Evolutionary conservation across 1,284 basidiomycete species (phyloP).

Genomic region (Boletellus deceptivus): DNA sequence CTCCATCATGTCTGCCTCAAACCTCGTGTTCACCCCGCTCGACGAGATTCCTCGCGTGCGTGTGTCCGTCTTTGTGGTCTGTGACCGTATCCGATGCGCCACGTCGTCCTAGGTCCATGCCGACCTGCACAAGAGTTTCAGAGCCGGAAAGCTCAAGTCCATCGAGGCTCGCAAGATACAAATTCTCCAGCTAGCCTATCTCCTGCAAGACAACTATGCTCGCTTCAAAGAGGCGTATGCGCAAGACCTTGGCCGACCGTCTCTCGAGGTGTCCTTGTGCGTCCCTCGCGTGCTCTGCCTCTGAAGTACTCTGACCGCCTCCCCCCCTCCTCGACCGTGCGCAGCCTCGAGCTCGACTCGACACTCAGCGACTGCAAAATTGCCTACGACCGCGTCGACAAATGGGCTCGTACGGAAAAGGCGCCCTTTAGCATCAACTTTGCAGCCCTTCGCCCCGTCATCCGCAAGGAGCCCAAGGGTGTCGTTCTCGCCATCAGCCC

Average conservation of each 20-base stretch:
- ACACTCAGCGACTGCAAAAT: conserved; percentile 60
- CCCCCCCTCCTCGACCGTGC: too few relatives aligned
- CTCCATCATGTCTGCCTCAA: too few relatives aligned
- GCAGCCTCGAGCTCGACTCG: conserved; percentile 55
- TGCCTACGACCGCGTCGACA: conserved; percentile 66
- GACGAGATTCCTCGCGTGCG: conserved; percentile 43
- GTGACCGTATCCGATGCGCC: too few relatives aligned
- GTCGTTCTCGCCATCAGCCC: conserved; percentile 65
- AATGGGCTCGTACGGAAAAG: conserved; percentile 73
- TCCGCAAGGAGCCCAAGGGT: conserved; percentile 78
- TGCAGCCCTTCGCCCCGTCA: conserved; percentile 55
- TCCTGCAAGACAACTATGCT: conserved; percentile 63
- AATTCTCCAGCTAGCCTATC: conserved; percentile 62
- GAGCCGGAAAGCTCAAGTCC: conserved; percentile 55
- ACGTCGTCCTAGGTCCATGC: conserved; percentile 46
- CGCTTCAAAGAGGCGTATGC: conserved; percentile 54
- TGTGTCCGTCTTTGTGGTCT: neutral
- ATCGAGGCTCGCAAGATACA: conserved; percentile 66
- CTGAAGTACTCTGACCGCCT: neutral
- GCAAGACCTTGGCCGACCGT: conserved; percentile 57
- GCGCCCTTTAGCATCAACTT: conserved; percentile 55
- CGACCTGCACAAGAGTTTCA: conserved; percentile 50
- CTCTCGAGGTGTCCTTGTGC: conserved; percentile 56
- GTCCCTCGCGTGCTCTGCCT: conserved; percentile 20
- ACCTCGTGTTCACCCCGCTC: conserved; percentile 34